Base-by-base conservation (phyloP, 1,284 basidiomycete species). In the Meripilus lineatus region DNA sequence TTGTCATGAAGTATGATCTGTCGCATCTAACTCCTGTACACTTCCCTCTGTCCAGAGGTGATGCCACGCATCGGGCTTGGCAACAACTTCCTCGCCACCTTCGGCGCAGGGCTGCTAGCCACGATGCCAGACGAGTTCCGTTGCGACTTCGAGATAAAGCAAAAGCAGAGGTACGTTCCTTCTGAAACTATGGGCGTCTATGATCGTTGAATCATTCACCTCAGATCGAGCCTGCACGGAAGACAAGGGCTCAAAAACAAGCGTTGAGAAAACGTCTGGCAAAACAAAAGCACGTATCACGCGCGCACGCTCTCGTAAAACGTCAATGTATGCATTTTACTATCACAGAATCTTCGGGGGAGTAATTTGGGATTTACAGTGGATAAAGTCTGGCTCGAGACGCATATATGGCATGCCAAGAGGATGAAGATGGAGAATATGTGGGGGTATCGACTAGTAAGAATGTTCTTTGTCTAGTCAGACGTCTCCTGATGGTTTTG, bases 361-460 rank as follows among this genome's bases (percentile, higher is more conserved):
- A 20, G 14, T 5, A 21, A 23, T 13, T 23, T 3, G 13, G 26
- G 15, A 24, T 38, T 18, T 35, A 18, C 47, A 92, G 90, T 69
- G 21, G 73, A 89, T 52, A 95, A 95, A 62, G 68, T 72, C 7
- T 96, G 93, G 93, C 76, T 97, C 0, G 90, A 93, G 58, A 93
- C 92, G 3, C 93, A 96, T 61, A 64, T 95, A 20, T 96, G 91
- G 88, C 93, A 96, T 57, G 86, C 93, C 1, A 96, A 95, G 63
- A 78, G 93, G 1, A 93, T 93, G 80, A 81, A 86, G 52, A 95
- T 96, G 93, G 75, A 82, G 51, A 83, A 83, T 52, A 72, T 89
- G 60, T 96, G 93, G 92, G 90, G 89, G 0, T 91, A 90, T 60
- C 74, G 89, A 53, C 69, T 97, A 38, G 90, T 89, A 28, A 14